A percentile compares a stretch with the other conserved stretches of the same genome.
Conservation (phyloP, 345 rosid genomes). For the Eucalyptus decipiens region DNA sequence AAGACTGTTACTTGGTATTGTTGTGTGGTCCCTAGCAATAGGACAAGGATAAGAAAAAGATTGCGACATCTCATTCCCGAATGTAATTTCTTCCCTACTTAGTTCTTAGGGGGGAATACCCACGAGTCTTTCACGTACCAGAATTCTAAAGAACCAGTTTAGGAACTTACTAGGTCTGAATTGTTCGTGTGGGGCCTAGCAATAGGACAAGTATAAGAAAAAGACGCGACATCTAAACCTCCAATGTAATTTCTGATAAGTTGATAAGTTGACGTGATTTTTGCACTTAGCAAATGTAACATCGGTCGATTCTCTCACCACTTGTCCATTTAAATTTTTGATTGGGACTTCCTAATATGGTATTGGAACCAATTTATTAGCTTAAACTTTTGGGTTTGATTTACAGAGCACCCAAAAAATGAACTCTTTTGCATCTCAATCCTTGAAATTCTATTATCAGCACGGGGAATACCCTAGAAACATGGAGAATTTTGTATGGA, state of each 20-base stretch:
- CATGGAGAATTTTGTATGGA: background rate
- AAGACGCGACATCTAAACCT: background rate
- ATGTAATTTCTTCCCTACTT: background rate
- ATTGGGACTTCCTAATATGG: rapidly evolving
- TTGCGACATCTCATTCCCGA: background rate
- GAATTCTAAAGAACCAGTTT: too few relatives aligned
- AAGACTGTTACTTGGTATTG: background rate
- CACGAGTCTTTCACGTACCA: too few relatives aligned
- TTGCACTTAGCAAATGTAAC: background rate
- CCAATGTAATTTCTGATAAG: background rate
- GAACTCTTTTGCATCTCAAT: background rate
- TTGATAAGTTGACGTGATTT: background rate
- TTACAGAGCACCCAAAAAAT: rapidly evolving
- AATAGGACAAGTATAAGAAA: background rate
- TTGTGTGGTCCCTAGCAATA: background rate
- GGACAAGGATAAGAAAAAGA: background rate
- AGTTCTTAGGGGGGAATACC: too few relatives aligned
- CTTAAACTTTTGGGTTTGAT: background rate
- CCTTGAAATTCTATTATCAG: background rate
- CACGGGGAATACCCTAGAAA: background rate
- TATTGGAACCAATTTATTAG: background rate
- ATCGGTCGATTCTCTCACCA: rapidly evolving
- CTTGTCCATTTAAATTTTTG: background rate
- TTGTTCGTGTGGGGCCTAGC: background rate
- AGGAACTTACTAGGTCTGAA: background rate